Percentiles rank a stretch among this genome's conserved stretches.
These are phyloP conservation scores for Gracilaria vermiculophylla DNA, from an alignment of 23 red algal genomes.

Conservation along the genomic window DNA sequence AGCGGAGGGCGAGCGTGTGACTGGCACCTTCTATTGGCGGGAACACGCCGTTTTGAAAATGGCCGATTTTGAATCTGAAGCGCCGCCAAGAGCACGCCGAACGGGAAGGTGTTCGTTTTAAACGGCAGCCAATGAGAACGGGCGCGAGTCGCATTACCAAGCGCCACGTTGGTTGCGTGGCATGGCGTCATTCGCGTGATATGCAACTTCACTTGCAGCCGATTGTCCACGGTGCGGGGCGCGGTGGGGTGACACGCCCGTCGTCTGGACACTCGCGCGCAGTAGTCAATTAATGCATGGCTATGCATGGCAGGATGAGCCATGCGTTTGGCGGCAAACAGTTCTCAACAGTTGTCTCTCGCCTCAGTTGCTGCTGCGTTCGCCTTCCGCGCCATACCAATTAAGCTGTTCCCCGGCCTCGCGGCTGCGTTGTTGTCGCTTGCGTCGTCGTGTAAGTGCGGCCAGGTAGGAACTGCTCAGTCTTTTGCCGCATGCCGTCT, in stretches of 20 bases:
- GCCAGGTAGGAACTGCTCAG: neutral
- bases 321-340: neutral
- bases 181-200: too few species aligned
- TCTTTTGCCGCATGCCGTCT: constrained; percentile 3
- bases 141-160: neutral
- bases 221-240: neutral
- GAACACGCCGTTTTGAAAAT: constrained; percentile 20
- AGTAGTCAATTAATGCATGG: neutral
- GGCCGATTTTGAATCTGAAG: constrained; percentile 4
- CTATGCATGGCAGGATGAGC: neutral
- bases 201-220: too few species aligned
- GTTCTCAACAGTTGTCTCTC: neutral
- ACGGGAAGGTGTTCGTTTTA: neutral
- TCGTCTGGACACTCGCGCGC: neutral
- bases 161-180: neutral
- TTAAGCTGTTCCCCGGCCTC: too few species aligned
- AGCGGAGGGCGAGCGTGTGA: neutral
- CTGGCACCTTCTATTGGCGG: constrained; percentile 13
- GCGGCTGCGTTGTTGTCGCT: too few species aligned
- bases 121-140: constrained; percentile 1
- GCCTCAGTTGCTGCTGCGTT: neutral
- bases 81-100: neutral
- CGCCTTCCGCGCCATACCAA: neutral
- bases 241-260: neutral
- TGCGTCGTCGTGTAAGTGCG: neutral